Conservation (phyloP, 2,329 filamentous ascomycete genomes). For the Paecilomyces niveus region DNA sequence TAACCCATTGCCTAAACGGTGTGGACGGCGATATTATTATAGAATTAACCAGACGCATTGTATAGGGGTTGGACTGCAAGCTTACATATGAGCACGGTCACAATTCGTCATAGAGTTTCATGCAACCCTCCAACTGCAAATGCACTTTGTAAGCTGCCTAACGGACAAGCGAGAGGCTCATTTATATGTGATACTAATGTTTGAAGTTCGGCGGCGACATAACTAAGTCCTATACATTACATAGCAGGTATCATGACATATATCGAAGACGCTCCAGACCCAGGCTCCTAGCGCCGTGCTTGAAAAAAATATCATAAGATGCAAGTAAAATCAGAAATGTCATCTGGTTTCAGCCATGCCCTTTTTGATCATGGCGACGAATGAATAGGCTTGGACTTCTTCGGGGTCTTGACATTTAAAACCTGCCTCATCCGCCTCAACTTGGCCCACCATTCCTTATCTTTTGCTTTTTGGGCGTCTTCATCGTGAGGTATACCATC, state of each 20-base stretch:
- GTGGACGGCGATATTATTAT: too few species aligned
- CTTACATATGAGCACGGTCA: too few species aligned
- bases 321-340: background rate
- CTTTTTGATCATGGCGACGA: background rate
- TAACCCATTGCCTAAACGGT: too few species aligned
- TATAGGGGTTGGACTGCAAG: too few species aligned
- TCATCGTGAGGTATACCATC: conserved; percentile 21
- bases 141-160: too few species aligned
- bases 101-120: too few species aligned
- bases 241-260: background rate
- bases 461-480: conserved; percentile 44
- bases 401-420: conserved; percentile 58
- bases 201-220: background rate
- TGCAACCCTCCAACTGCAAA: too few species aligned
- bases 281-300: background rate
- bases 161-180: background rate
- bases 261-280: background rate
- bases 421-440: conserved; percentile 64
- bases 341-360: background rate
- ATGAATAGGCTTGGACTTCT: conserved; percentile 32
- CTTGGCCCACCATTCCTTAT: conserved; percentile 24
- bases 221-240: background rate
- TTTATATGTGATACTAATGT: background rate
- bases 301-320: background rate
- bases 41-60: too few species aligned